phyloP scores from a whole-genome alignment of 2,329 filamentous ascomycete genomes.

The Akanthomyces muscarius region DNA sequence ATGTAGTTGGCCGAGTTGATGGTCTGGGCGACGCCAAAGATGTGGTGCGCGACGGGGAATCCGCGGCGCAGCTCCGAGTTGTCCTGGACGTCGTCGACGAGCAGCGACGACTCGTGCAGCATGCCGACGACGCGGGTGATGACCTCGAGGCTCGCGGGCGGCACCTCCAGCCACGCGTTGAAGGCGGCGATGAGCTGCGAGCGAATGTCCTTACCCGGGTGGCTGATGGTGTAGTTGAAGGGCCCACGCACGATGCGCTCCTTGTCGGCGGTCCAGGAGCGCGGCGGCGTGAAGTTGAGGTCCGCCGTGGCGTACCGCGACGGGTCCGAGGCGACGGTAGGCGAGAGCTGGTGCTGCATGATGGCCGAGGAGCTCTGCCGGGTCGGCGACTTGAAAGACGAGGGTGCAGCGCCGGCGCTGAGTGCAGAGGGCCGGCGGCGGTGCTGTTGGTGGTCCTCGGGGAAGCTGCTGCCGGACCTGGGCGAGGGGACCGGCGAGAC shows the following conservation, averaged over 20 bases:
- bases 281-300: conserved; percentile 47
- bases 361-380: conserved; percentile 18
- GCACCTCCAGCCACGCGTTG: conserved; percentile 75
- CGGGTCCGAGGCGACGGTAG: conserved; percentile 42
- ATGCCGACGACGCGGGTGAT: conserved; percentile 80
- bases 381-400: not conserved
- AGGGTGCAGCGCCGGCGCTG: not conserved
- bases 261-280: conserved; percentile 67
- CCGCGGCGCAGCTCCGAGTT: conserved; percentile 71
- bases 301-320: conserved; percentile 52
- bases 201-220: conserved; percentile 82
- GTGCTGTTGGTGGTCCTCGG: conserved; percentile 12
- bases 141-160: conserved; percentile 61
- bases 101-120: conserved; percentile 78
- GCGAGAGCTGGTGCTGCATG: conserved; percentile 32
- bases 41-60: conserved; percentile 75
- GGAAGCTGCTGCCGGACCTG: conserved; percentile 18
- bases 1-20: conserved; percentile 91
- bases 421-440: conserved; percentile 2
- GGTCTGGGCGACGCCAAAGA: conserved; percentile 82
- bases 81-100: conserved; percentile 88
- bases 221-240: conserved; percentile 73
- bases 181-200: conserved; percentile 76
- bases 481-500: conserved; percentile 20
- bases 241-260: conserved; percentile 74